Evolutionary conservation across 352 stramenopile species (phyloP).

Genomic region (Plasmopara viticola): DNA sequence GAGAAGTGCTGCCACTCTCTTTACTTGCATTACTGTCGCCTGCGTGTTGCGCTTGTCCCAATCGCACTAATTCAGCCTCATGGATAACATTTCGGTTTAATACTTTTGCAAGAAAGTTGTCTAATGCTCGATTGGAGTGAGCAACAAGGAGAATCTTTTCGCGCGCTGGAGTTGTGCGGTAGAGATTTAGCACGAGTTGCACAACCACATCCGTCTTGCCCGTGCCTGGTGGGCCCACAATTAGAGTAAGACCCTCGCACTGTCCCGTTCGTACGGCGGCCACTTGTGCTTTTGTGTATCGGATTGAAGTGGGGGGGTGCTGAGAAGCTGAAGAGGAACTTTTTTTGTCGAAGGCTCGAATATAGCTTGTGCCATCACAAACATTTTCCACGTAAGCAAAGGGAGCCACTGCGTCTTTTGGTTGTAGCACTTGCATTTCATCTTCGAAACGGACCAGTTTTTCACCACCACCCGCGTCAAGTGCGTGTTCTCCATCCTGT

Average conservation of each 20-base stretch:
- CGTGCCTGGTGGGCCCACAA: slow-evolving; percentile 91
- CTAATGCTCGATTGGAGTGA: slow-evolving; percentile 92
- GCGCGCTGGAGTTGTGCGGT: slow-evolving; percentile 60
- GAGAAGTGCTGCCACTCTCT: slow-evolving; percentile 80
- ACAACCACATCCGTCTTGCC: slow-evolving; percentile 95
- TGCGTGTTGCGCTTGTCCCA: slow-evolving; percentile 48
- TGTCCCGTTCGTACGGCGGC: slow-evolving; percentile 89
- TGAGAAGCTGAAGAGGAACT: slow-evolving; percentile 3
- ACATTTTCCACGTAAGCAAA: slow-evolving; percentile 52
- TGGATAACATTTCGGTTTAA: slow-evolving; percentile 71
- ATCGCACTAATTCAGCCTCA: slow-evolving; percentile 85
- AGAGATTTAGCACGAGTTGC: slow-evolving; percentile 92
- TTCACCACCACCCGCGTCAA: slow-evolving; percentile 28
- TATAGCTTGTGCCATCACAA: slow-evolving; percentile 17
- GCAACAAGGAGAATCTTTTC: slow-evolving; percentile 93
- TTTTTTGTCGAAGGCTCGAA: slow-evolving; percentile 32
- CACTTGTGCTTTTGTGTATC: slow-evolving; percentile 91
- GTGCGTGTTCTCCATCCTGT: slow-evolving; percentile 38
- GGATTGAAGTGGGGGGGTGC: slow-evolving; percentile 23
- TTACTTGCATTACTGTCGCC: slow-evolving; percentile 5
- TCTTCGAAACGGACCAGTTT: slow-evolving; percentile 40
- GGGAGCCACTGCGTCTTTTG: slow-evolving; percentile 31
- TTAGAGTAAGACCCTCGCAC: slow-evolving; percentile 90
- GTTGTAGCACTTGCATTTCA: slow-evolving; percentile 21
- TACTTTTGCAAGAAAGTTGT: slow-evolving; percentile 94